These are phyloP conservation scores for Pugionium dolabratum DNA, from an alignment of 345 rosid genomes.

Conservation along the genomic window DNA sequence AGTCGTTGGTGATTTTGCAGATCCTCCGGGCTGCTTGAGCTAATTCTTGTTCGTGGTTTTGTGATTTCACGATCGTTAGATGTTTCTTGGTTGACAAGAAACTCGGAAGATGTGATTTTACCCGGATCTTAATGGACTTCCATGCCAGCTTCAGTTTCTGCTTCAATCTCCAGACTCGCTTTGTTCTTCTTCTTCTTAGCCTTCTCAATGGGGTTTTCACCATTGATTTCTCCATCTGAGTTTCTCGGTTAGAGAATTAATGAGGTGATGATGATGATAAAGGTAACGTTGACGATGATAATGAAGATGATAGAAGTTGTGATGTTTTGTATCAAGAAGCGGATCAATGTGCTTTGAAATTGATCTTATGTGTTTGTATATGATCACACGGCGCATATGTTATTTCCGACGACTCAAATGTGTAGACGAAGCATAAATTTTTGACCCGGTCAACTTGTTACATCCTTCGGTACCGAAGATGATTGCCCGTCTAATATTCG, in stretches of 20 bases:
- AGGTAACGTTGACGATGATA: not conserved
- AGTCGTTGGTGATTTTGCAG: slow-evolving; percentile 34
- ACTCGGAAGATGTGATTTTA: slow-evolving; percentile 36
- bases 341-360: slow-evolving; percentile 20
- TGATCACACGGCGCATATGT: slow-evolving; percentile 17
- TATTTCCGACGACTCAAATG: slow-evolving; percentile 31
- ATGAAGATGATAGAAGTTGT: not conserved
- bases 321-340: slow-evolving; percentile 8
- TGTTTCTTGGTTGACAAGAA: slow-evolving; percentile 37
- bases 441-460: slow-evolving; percentile 23
- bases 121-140: slow-evolving; percentile 45
- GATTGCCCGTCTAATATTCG: slow-evolving; percentile 9
- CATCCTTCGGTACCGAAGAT: not conserved
- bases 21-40: slow-evolving; percentile 24
- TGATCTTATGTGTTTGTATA: not conserved
- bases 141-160: slow-evolving; percentile 42
- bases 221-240: slow-evolving; percentile 29
- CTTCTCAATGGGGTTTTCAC: slow-evolving; percentile 35
- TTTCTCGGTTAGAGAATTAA: not conserved
- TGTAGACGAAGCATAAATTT: slow-evolving; percentile 22
- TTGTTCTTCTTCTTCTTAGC: slow-evolving; percentile 39
- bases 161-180: slow-evolving; percentile 47
- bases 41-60: slow-evolving; percentile 28
- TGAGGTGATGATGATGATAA: slow-evolving; percentile 8
- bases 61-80: slow-evolving; percentile 32